Evolutionary conservation across 345 rosid species (phyloP), one percentile per base, ranked within the genome.

Genomic region (Citrus hindsii): DNA sequence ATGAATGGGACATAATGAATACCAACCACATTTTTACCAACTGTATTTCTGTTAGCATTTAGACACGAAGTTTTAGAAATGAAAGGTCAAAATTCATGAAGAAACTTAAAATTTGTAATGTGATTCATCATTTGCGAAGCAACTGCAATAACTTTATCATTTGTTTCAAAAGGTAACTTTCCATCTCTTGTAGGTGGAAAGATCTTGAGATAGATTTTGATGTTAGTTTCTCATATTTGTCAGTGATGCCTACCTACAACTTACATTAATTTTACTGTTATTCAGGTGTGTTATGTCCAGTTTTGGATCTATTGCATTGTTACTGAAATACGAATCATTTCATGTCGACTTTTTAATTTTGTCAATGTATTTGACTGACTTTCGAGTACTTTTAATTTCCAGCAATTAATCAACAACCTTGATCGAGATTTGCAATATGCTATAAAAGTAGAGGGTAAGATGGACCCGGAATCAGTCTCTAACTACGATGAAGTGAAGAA

Each of bases 351-450:
- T 42, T 79, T 63, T 63, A 42, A 67, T 67, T 73, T 67, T 61
- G 22, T 22, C 40, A 46, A 69, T 58, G n/a, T 67, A 67, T 9
- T 69, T 76, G 73, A 75, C 87, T 87, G 79, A 87, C 75, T 37
- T 61, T 79, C 24, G 60, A 71, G 71, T 40, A 46, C 38, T 82
- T 81, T 81, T 77, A 77, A 76, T 82, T 74, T 81, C 77, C 95
- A 95, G 98, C 93, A 85, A 93, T 87, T 95, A 81, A 88, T 95
- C 67, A 77, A 85, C 76, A 95, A 95, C 82, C 97, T 95, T 83
- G 97, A 88, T 80, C 92, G 98, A 68, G 99, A 95, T 88, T 87
- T 95, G 85, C 93, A 95, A 84, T 93, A 95, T 86, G 94, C 99
- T 77, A 88, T 95, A 81, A 87, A 79, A 80, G 99, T 93, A 14